Conservation (phyloP, 1,284 basidiomycete species). For the Irpex sp. region DNA sequence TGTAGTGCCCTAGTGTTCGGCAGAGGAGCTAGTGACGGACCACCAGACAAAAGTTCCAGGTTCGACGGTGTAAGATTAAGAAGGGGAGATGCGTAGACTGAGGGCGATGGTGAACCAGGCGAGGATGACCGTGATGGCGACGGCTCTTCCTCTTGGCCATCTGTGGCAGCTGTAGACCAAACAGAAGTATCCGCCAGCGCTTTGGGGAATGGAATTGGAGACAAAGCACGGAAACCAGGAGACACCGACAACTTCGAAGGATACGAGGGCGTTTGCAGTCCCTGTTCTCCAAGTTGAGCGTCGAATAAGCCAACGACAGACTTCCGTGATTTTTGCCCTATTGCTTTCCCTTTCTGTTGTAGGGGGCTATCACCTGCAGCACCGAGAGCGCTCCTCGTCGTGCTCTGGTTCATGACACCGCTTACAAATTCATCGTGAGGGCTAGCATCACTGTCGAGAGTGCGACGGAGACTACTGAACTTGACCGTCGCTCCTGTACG, state of each 20-base stretch:
- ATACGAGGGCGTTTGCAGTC: constrained; percentile 7
- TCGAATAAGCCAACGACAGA: constrained; percentile 67
- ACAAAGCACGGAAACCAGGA: constrained; percentile 16
- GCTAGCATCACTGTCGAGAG: constrained; percentile 30
- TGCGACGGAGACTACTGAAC: constrained; percentile 41
- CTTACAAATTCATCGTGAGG: constrained; percentile 25
- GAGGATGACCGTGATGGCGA: constrained; percentile 1
- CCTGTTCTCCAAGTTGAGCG: constrained; percentile 3
- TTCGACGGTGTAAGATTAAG: background rate
- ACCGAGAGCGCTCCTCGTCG: constrained; percentile 17
- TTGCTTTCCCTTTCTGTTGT: background rate
- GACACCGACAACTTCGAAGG: constrained; percentile 18
- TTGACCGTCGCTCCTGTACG: constrained; percentile 32
- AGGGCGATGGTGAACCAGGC: constrained; percentile 2
- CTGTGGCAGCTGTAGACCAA: constrained; percentile 25
- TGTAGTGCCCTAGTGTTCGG: constrained; percentile 16
- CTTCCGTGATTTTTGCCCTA: constrained; percentile 41
- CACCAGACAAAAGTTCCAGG: constrained; percentile 1
- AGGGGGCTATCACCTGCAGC: background rate
- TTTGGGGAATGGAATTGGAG: constrained; percentile 5
- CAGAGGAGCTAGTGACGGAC: constrained; percentile 7
- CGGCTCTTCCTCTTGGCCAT: constrained; percentile 12
- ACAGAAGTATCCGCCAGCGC: constrained; percentile 16
- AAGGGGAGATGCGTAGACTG: constrained; percentile 6
- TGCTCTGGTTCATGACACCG: constrained; percentile 34